Evolutionary conservation across 306 rosid genomes (phyloP).

Genomic region (Sechiopsis laciniata): DNA sequence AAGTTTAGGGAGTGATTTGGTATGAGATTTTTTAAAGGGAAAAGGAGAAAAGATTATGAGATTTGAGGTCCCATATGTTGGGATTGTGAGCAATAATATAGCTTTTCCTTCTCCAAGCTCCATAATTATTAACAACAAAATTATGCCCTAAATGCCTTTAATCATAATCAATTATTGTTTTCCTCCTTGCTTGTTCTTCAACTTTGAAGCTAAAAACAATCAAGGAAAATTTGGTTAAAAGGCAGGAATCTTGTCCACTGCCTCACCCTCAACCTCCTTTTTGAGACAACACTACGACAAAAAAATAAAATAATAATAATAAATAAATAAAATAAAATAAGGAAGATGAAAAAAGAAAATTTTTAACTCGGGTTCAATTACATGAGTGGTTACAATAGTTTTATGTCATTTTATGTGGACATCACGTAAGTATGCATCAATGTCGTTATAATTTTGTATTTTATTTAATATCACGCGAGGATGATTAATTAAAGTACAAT

Average conservation of each 20-base stretch:
- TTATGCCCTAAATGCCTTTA: constrained; percentile 9
- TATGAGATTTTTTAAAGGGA: not conserved
- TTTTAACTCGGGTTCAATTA: not conserved
- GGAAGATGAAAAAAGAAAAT: not conserved
- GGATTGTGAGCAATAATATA: constrained; percentile 11
- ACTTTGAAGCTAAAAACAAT: constrained; percentile 1
- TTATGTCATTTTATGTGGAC: too few species aligned
- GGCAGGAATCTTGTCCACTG: constrained; percentile 18
- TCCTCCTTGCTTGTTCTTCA: constrained; percentile 21
- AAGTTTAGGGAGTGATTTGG: too few species aligned
- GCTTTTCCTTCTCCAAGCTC: not conserved
- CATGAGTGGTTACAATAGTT: too few species aligned
- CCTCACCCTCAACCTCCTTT: constrained; percentile 5
- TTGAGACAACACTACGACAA: not conserved
- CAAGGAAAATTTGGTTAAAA: constrained; percentile 7
- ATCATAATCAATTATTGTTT: constrained; percentile 17
- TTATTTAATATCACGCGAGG: too few species aligned
- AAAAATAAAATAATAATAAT: not conserved
- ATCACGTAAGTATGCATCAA: too few species aligned
- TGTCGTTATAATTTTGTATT: too few species aligned
- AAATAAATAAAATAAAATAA: not conserved
- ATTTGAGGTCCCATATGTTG: constrained; percentile 25
- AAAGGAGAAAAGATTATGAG: not conserved
- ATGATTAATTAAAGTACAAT: too few species aligned
- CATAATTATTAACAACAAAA: constrained; percentile 9